phyloP scores from a whole-genome alignment of 2,329 filamentous ascomycete species.

The Dryadomyces quercus-mongolicae region DNA sequence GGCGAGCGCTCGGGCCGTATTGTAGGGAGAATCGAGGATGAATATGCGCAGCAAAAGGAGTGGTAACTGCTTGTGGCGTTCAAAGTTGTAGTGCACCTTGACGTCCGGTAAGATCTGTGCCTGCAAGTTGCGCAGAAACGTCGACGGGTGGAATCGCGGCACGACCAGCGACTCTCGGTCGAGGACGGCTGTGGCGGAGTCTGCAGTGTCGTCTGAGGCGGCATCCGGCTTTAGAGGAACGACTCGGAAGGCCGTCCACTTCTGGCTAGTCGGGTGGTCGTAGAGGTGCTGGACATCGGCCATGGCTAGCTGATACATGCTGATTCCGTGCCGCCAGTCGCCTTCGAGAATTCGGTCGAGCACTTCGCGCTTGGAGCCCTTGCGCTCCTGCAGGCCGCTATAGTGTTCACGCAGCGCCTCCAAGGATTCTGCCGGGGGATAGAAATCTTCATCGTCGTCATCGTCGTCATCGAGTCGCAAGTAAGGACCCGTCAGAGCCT shows the following conservation, averaged over 20 bases:
- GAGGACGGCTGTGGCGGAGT: conserved; percentile 23
- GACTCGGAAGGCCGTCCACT: conserved; percentile 52
- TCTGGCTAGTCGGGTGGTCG: conserved; percentile 50
- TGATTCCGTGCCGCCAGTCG: conserved; percentile 56
- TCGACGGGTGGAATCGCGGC: conserved; percentile 68
- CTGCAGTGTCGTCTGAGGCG: not conserved
- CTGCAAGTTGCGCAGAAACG: conserved; percentile 67
- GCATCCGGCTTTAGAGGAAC: conserved; percentile 33
- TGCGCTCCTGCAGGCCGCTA: conserved; percentile 42
- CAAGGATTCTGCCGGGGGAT: conserved; percentile 53
- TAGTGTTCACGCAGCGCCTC: conserved; percentile 58
- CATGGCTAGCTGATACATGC: conserved; percentile 56
- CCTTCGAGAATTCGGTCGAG: conserved; percentile 52
- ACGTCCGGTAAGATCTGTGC: conserved; percentile 63
- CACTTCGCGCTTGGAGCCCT: conserved; percentile 51
- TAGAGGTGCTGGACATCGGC: conserved; percentile 55
- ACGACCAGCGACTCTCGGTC: conserved; percentile 36
- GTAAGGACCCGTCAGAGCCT: conserved; percentile 46
- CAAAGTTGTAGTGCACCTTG: conserved; percentile 74
- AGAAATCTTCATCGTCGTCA: conserved; percentile 48
- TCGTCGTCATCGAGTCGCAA: conserved; percentile 28
- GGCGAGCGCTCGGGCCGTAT: conserved; percentile 39
- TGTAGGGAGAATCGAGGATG: conserved; percentile 71
- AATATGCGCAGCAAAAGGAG: conserved; percentile 68
- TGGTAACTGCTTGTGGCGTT: conserved; percentile 55